A percentile compares a stretch with the other conserved stretches of the same genome.
These are phyloP conservation scores for Cucumis cinereus DNA, from an alignment of 306 rosid genomes.

Conservation along the genomic window DNA sequence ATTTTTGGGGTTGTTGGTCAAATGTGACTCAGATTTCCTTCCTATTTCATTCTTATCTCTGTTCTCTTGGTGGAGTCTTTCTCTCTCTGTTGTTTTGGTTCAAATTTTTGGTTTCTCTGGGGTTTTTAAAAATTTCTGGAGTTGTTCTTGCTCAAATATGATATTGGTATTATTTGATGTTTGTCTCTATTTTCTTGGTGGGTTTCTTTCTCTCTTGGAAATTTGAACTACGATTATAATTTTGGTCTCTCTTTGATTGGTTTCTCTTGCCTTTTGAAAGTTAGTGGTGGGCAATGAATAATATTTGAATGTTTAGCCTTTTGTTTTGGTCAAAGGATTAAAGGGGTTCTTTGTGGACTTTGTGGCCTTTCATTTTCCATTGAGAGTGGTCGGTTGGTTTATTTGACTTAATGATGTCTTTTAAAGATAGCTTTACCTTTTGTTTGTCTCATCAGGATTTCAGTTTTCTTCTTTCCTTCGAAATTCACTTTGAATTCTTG, in stretches of 20 bases:
- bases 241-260: neutral
- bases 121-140: neutral
- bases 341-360: neutral
- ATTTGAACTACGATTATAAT: neutral
- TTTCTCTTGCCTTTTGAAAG: neutral
- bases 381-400: neutral
- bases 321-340: slow-evolving; percentile 1
- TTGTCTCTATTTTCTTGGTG: neutral
- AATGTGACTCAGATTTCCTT: neutral
- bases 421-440: neutral
- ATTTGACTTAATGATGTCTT: neutral
- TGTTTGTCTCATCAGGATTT: neutral
- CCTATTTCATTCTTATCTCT: neutral
- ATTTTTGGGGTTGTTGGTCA: neutral
- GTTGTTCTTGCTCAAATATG: neutral
- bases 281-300: neutral
- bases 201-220: neutral
- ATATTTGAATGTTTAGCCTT: neutral
- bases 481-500: neutral
- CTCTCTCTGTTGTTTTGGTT: neutral
- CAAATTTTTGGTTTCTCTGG: neutral
- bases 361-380: neutral
- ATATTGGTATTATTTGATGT: neutral
- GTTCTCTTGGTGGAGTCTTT: neutral
- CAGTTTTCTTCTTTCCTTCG: neutral